Evolutionary conservation across 2,329 filamentous ascomycete species (phyloP), one percentile per base, ranked within the genome.

Genomic region (Zasmidium angulare): DNA sequence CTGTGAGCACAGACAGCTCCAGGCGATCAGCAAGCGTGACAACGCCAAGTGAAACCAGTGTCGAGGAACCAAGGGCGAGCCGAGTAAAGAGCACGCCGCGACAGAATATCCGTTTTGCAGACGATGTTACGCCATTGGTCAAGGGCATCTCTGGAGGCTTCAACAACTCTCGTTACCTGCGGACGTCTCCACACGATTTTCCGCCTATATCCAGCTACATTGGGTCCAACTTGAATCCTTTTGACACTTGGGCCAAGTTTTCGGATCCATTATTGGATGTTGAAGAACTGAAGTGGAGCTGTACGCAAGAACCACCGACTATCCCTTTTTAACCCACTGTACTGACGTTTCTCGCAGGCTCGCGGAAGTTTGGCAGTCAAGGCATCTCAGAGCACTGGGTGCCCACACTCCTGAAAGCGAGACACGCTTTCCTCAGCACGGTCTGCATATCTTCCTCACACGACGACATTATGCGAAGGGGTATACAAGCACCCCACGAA

Each of bases 381-480:
- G 63, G 66, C 4, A 69, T 74, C 55, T 55, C 62, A 11, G 49
- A 60, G 23, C 49, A 60, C 21, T 73, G 70, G 70, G 60, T 71
- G n/a, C 71, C 69, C 0, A 58, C 60, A 2, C 55, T 74, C 10
- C 61, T 69, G 10, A 58, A 60, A 11, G 59, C 65, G 10, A 65
- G 60, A 4, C 63, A 67, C 31, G 67, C 71, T 1, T 73, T 72
- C 36, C 55, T 73, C 21, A 70, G 68, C 57, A 72, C 69, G 2
- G 57, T 74, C 1, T 71, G 67, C 53, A 68, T 72, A 11, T 71
- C 71, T 2, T 63, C 71, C 10, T 69, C 71, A 2, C 69, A 74
- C 36, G 67, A 71, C 7, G 71, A 73, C 47, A 67, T 71, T 46
- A 74, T 74, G 70, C 63, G 61, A 22, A 63, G 65, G 50, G 62